Percentiles rank a stretch among this genome's conserved stretches.
These are phyloP conservation scores for Suillus cothurnatus DNA, from an alignment of 768 basidiomycete genomes.

Conservation along the genomic window DNA sequence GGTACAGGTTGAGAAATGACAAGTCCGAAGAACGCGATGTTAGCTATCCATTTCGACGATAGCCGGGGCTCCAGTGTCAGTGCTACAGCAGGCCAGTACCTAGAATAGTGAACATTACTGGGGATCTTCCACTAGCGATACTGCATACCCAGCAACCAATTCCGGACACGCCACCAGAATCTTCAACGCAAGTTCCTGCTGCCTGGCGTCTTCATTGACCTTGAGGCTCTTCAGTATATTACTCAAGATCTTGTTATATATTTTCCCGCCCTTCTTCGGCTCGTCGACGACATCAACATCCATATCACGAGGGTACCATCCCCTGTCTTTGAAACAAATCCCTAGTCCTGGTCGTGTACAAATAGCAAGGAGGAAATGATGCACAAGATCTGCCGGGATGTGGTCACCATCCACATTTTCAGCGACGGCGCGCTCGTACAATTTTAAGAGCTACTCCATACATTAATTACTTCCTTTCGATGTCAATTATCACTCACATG, in stretches of 20 bases:
- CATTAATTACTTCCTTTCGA: background rate
- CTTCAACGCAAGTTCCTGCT: constrained; percentile 82
- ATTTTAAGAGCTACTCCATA: constrained; percentile 58
- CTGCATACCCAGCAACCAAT: constrained; percentile 72
- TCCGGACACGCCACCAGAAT: constrained; percentile 86
- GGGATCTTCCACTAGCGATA: background rate
- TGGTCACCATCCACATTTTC: constrained; percentile 54
- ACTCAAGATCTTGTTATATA: constrained; percentile 82
- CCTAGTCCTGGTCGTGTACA: constrained; percentile 82
- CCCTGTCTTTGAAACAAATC: constrained; percentile 84
- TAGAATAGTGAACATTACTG: constrained; percentile 31
- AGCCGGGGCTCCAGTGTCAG: constrained; percentile 84
- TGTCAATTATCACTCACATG: constrained; percentile 48
- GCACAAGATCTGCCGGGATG: constrained; percentile 75
- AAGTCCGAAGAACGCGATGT: constrained; percentile 78
- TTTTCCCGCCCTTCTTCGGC: constrained; percentile 48
- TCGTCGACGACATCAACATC: constrained; percentile 40
- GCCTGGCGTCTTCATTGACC: constrained; percentile 85
- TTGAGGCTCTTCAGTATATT: constrained; percentile 75
- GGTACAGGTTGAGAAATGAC: constrained; percentile 82
- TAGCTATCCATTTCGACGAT: constrained; percentile 89
- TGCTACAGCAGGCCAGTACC: constrained; percentile 71
- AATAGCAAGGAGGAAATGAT: constrained; percentile 86
- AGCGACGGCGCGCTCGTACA: constrained; percentile 63
- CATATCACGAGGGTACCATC: constrained; percentile 84